Conservation (phyloP, 768 basidiomycete species). For the Candolleomyces aberdarensis region DNA sequence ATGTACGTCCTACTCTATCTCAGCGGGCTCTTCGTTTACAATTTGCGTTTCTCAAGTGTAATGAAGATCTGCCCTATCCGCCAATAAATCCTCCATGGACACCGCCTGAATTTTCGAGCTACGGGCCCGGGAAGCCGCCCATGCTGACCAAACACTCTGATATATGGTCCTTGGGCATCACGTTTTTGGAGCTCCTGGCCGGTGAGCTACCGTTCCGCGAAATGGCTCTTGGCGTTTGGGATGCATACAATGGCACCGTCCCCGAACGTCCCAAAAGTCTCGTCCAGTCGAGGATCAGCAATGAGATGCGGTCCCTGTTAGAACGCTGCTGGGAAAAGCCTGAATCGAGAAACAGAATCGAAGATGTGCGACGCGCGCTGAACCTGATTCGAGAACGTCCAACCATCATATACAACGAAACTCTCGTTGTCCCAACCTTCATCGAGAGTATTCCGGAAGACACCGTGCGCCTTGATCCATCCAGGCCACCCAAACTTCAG, state of each 20-base stretch:
- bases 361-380: slow-evolving; percentile 26
- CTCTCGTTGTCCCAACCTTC: not conserved
- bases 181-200: slow-evolving; percentile 45
- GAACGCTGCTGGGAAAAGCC: slow-evolving; percentile 42
- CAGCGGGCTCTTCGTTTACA: not conserved
- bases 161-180: slow-evolving; percentile 49
- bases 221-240: slow-evolving; percentile 30
- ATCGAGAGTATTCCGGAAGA: not conserved
- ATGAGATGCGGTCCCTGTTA: slow-evolving; percentile 43
- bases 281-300: slow-evolving; percentile 20
- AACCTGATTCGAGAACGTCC: not conserved
- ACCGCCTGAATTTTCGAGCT: slow-evolving; percentile 37
- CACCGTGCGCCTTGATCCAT: not conserved
- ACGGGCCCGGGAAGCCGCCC: slow-evolving; percentile 25
- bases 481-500: not conserved
- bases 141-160: slow-evolving; percentile 35
- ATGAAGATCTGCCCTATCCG: slow-evolving; percentile 21
- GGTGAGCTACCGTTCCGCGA: slow-evolving; percentile 36
- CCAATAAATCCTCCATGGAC: slow-evolving; percentile 34
- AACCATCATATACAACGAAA: not conserved
- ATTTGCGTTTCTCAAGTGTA: slow-evolving; percentile 19
- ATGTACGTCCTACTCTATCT: slow-evolving; percentile 21
- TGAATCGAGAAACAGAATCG: slow-evolving; percentile 35
- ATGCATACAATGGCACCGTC: slow-evolving; percentile 35
- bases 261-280: slow-evolving; percentile 30